Conservation (phyloP, 805 yeast species). For the Debaryomyces tyrocola region DNA sequence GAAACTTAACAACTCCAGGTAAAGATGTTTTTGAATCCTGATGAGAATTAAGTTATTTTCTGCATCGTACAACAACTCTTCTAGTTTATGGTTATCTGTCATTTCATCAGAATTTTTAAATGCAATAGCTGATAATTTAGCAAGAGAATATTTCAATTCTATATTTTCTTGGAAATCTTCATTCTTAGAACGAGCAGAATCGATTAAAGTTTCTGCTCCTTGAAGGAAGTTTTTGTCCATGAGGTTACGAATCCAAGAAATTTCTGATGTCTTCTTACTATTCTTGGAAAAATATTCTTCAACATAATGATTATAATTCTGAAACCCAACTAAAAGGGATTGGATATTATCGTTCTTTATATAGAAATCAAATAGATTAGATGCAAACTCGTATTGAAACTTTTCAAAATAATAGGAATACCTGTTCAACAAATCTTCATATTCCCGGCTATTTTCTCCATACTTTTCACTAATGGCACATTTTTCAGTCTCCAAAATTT, state of each 20-base stretch:
- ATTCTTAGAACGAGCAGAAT: slow-evolving; percentile 30
- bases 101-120: slow-evolving; percentile 15
- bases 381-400: slow-evolving; percentile 71
- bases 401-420: slow-evolving; percentile 55
- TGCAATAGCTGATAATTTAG: slow-evolving; percentile 65
- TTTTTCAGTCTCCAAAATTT: slow-evolving; percentile 38
- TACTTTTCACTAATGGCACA: slow-evolving; percentile 16
- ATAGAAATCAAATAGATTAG: slow-evolving; percentile 58
- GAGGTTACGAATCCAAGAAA: slow-evolving; percentile 74
- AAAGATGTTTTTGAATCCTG: slow-evolving; percentile 47
- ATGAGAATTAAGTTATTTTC: slow-evolving; percentile 50
- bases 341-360: slow-evolving; percentile 52
- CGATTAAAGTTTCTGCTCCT: slow-evolving; percentile 51
- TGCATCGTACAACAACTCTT: slow-evolving; percentile 39
- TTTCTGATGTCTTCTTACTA: slow-evolving; percentile 43
- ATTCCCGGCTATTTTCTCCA: slow-evolving; percentile 16
- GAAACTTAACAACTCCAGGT: slow-evolving; percentile 16
- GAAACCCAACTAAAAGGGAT: slow-evolving; percentile 56
- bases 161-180: slow-evolving; percentile 47
- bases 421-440: slow-evolving; percentile 14
- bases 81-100: slow-evolving; percentile 13
- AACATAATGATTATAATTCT: slow-evolving; percentile 49
- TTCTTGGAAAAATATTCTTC: slow-evolving; percentile 51
- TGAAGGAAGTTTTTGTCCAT: slow-evolving; percentile 46
- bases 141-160: slow-evolving; percentile 63